Base-by-base conservation (phyloP, 257 asterid genomes). In the Solanum lignicaule region DNA sequence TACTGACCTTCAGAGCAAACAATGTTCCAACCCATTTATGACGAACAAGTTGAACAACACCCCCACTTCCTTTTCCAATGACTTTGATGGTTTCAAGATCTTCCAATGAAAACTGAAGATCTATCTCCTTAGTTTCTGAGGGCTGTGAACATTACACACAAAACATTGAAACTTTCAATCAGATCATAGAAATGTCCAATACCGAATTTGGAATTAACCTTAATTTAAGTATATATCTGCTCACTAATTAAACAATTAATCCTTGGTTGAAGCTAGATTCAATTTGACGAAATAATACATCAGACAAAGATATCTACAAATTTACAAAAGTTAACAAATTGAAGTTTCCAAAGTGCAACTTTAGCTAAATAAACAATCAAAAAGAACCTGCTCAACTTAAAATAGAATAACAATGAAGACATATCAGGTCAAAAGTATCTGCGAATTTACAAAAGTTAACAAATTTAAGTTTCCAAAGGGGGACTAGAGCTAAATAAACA, bases 31-130 rank as follows among this genome's bases (percentile, higher is more conserved):
- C 94, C 99, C 99, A 97, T 91, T 97, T 95, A 90, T 97, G 99
- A 43, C 96, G 98, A 88, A 95, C 99, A 92, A 97, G 99, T 87
- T 97, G 99, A 90, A 97, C 99, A 48, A 95, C 95, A 41, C 99
- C 99, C 33, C 99, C 99, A 88, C 99, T 95, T 91, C 99, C 99
- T 90, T 97, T 97, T 89, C 99, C 99, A 72, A 97, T 95, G 87
- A 97, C 99, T 94, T 95, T 95, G 91, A 95, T 91, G 76, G 99
- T 95, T 94, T 95, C 98, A 84, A 97, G 98, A 88, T 97, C 99
- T 91, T 95, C 99, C 91, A 95, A 87, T 1, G 98, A 95, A 93
- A 95, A 93, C 60, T 95, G 99, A 87, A 95, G 98, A 91, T 97
- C 98, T 78, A 93, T 78, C 89, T 92, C 98, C 92, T 95, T 97